phyloP scores from a whole-genome alignment of 768 basidiomycete species.

The Psilocybe sp. region DNA sequence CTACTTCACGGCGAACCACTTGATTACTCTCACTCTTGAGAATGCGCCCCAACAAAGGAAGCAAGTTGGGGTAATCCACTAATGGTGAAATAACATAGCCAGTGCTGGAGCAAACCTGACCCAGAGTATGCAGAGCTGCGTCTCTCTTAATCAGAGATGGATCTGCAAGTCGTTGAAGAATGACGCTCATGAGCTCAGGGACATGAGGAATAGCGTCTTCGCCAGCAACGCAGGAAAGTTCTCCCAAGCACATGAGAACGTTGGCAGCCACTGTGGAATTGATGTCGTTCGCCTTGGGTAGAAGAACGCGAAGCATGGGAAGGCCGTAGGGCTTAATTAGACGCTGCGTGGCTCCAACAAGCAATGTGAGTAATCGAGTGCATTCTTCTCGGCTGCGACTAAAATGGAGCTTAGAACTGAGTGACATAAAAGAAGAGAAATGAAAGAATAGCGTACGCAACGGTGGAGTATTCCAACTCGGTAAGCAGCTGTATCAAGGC shows the following conservation, averaged over 20 bases:
- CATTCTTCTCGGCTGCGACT: conserved; percentile 91
- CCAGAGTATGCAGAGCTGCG: conserved; percentile 90
- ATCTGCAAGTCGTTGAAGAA: conserved; percentile 87
- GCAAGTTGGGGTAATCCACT: conserved; percentile 85
- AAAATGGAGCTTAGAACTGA: conserved; percentile 5
- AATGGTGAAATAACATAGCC: conserved; percentile 92
- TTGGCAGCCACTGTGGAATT: conserved; percentile 90
- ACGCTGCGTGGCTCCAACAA: conserved; percentile 89
- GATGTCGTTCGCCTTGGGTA: conserved; percentile 83
- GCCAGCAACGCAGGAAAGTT: conserved; percentile 89
- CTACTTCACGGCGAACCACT: conserved; percentile 79
- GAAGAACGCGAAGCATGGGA: conserved; percentile 89
- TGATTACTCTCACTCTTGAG: conserved; percentile 75
- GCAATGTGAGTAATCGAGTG: conserved; percentile 81
- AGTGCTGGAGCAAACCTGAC: conserved; percentile 93
- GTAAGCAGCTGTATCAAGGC: conserved; percentile 94
- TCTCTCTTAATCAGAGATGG: conserved; percentile 87
- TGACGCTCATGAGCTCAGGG: conserved; percentile 84
- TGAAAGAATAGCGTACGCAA: conserved; percentile 40
- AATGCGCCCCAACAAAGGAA: conserved; percentile 83
- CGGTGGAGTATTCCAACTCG: conserved; percentile 93
- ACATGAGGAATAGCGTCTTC: conserved; percentile 86
- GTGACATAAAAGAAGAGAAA: not conserved
- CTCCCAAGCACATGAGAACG: conserved; percentile 91
- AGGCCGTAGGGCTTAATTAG: conserved; percentile 95